A percentile compares a stretch with the other conserved stretches of the same genome.
Conservation (phyloP, 2,329 filamentous ascomycete genomes). For the Pestalotiopsis sp. region DNA sequence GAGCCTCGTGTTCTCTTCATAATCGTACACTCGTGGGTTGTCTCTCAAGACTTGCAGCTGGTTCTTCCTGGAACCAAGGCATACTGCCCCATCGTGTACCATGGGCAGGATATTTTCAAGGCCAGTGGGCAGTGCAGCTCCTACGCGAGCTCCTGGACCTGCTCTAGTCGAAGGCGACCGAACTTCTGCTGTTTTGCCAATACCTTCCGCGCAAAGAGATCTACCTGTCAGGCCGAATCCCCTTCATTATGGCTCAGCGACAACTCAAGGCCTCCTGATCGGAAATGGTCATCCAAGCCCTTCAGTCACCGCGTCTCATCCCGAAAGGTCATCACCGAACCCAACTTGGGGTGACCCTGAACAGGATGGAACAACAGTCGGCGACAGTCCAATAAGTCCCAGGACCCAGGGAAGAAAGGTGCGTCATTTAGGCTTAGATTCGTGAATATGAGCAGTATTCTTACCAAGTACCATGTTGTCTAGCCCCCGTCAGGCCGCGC, state of each 20-base stretch:
- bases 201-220: background rate
- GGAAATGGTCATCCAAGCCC: background rate
- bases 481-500: background rate
- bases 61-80: too few relatives aligned
- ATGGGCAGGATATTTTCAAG: slow-evolving; percentile 7
- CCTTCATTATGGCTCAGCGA: background rate
- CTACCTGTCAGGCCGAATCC: background rate
- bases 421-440: background rate
- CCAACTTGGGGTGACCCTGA: background rate
- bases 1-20: too few relatives aligned
- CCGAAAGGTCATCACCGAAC: background rate
- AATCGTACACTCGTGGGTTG: too few relatives aligned
- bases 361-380: background rate
- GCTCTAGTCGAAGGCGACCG: background rate
- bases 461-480: background rate
- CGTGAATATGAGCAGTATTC: background rate
- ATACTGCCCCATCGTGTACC: background rate
- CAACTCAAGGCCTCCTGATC: background rate
- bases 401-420: background rate
- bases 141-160: background rate
- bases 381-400: background rate
- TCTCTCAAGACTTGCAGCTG: too few relatives aligned
- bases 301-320: background rate
- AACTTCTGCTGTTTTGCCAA: background rate
- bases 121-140: background rate